Conservation (phyloP, 148 eudicot species). For the Dianthus caryophyllus region DNA sequence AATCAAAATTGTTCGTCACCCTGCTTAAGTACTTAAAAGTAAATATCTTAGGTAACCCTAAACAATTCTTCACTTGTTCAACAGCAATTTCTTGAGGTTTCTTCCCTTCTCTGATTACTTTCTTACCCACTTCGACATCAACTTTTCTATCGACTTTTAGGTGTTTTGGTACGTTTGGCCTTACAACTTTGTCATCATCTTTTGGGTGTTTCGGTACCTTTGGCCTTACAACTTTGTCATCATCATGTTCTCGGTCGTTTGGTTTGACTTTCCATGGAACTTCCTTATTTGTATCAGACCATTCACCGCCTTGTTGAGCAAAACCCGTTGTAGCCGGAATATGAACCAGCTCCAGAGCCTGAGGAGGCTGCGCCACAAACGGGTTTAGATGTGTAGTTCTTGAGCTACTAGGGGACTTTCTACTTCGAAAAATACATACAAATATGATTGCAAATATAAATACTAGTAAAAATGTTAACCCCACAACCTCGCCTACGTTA, state of each 20-base stretch:
- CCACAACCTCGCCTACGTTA: conserved; percentile 6
- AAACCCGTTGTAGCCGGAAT: no score
- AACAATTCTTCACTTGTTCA: neutral
- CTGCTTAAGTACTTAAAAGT: neutral
- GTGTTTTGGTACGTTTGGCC: neutral
- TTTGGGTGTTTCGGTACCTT: no score
- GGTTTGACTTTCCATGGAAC: no score
- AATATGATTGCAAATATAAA: neutral
- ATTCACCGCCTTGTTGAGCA: no score
- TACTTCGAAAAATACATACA: neutral
- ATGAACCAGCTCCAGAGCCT: neutral
- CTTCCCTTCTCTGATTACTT: no score
- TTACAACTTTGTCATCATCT: no score
- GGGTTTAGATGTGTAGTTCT: neutral
- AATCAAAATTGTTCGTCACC: conserved; percentile 2
- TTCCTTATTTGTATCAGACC: no score
- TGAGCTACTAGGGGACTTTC: neutral
- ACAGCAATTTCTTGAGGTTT: no score
- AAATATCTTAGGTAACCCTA: conserved; percentile 1
- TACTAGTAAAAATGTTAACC: neutral
- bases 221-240: no score
- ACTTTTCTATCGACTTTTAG: neutral
- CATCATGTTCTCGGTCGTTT: no score
- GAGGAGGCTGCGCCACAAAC: neutral
- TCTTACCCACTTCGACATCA: no score